Evolutionary conservation across 768 basidiomycete genomes (phyloP).

Genomic region (Tubosaeta sp.): DNA sequence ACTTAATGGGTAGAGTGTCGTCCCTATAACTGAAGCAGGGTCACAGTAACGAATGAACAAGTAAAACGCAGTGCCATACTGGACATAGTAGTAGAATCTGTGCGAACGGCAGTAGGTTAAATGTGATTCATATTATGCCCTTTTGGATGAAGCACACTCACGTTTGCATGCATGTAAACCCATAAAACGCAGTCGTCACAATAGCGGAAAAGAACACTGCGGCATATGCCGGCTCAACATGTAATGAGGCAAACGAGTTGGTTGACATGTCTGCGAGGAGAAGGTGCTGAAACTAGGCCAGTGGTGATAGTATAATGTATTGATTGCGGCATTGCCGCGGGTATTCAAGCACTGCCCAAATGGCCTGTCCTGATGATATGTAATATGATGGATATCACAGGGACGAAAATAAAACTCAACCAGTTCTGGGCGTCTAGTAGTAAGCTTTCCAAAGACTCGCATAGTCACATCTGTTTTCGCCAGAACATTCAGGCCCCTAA

Average conservation of each 20-base stretch:
- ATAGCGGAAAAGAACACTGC: not conserved
- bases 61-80: not conserved
- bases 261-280: not conserved
- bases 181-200: not conserved
- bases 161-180: not conserved
- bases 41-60: not conserved
- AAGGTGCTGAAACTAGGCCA: too few species aligned
- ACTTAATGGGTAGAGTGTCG: not conserved
- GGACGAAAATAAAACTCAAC: too few species aligned
- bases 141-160: not conserved
- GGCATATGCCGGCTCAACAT: not conserved
- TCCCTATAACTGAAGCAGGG: not conserved
- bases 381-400: too few species aligned
- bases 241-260: not conserved
- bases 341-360: too few species aligned
- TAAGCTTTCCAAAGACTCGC: too few species aligned
- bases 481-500: too few species aligned
- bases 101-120: not conserved
- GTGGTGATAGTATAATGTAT: too few species aligned
- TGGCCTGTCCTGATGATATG: too few species aligned
- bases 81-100: constrained; percentile 2
- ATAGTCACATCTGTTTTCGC: too few species aligned
- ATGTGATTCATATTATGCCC: not conserved
- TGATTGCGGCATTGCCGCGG: too few species aligned
- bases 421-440: too few species aligned